Evolutionary conservation across 1,284 basidiomycete species (phyloP).

Genomic region (Rhizopogon parksii): DNA sequence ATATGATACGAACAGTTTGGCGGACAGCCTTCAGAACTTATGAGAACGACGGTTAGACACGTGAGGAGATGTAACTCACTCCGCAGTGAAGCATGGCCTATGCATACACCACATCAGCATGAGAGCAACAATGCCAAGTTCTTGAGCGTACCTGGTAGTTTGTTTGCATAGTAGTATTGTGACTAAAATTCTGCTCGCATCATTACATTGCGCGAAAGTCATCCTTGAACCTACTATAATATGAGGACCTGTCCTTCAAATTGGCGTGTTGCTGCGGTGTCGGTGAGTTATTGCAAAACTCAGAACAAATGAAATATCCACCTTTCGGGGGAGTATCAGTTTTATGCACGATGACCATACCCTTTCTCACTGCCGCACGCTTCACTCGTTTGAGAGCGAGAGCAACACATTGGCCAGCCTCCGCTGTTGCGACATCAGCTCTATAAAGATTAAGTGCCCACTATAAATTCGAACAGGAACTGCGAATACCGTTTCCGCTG

Average conservation of each 20-base stretch:
- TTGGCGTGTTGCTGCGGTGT: slow-evolving; percentile 53
- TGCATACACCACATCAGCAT: slow-evolving; percentile 14
- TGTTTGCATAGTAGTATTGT: slow-evolving; percentile 87
- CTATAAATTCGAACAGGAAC: background rate
- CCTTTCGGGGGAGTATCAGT: slow-evolving; percentile 73
- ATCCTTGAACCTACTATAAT: slow-evolving; percentile 52
- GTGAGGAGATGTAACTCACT: slow-evolving; percentile 34
- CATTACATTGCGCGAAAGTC: slow-evolving; percentile 4
- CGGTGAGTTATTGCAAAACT: background rate
- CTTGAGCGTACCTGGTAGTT: slow-evolving; percentile 68
- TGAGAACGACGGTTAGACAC: background rate
- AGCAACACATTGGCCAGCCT: slow-evolving; percentile 93
- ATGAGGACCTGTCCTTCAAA: slow-evolving; percentile 86
- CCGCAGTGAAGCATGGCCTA: slow-evolving; percentile 83
- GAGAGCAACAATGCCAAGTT: background rate
- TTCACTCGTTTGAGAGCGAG: slow-evolving; percentile 89
- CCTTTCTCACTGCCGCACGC: slow-evolving; percentile 81
- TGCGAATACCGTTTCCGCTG: slow-evolving; percentile 77
- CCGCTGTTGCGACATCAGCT: slow-evolving; percentile 76
- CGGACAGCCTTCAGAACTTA: slow-evolving; percentile 56
- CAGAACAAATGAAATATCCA: slow-evolving; percentile 17
- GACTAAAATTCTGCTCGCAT: slow-evolving; percentile 42
- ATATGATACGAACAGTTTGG: slow-evolving; percentile 88
- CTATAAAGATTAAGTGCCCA: slow-evolving; percentile 31
- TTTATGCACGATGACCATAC: slow-evolving; percentile 86